Evolutionary conservation across 345 rosid species (phyloP).

Genomic region (Xanthoceras sorbifolium): DNA sequence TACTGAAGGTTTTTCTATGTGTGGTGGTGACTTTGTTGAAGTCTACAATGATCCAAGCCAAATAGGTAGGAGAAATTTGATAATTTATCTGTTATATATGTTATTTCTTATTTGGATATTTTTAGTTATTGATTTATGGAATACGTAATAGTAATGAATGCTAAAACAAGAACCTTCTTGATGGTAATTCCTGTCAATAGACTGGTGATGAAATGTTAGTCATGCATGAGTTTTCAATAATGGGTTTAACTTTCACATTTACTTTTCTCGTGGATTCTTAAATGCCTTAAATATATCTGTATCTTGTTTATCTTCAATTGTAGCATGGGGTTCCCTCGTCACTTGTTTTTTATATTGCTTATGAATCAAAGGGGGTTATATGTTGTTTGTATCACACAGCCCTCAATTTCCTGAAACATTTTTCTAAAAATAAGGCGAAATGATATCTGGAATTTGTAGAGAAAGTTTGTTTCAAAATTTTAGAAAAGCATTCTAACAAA

Average conservation of each 20-base stretch:
- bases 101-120: constrained; percentile 8
- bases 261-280: neutral
- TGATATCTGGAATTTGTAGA: neutral
- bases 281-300: neutral
- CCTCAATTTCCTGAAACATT: neutral
- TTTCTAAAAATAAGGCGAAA: neutral
- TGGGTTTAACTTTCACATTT: neutral
- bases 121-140: neutral
- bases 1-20: constrained; percentile 97
- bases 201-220: neutral
- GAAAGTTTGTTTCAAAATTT: neutral
- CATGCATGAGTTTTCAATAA: neutral
- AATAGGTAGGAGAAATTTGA: constrained; percentile 52
- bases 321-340: neutral
- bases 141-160: neutral
- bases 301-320: neutral
- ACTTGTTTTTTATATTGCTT: neutral
- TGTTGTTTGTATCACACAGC: neutral
- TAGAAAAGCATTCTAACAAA: constrained; percentile 3
- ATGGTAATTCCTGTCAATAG: neutral
- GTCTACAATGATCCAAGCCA: constrained; percentile 85
- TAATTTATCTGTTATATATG: constrained; percentile 10
- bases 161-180: neutral
- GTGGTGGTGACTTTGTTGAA: constrained; percentile 98
- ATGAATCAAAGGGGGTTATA: neutral